Percentiles rank a stretch among this genome's conserved stretches.
phyloP scores from a whole-genome alignment of 768 basidiomycete genomes.

The Tricholoma terreum region DNA sequence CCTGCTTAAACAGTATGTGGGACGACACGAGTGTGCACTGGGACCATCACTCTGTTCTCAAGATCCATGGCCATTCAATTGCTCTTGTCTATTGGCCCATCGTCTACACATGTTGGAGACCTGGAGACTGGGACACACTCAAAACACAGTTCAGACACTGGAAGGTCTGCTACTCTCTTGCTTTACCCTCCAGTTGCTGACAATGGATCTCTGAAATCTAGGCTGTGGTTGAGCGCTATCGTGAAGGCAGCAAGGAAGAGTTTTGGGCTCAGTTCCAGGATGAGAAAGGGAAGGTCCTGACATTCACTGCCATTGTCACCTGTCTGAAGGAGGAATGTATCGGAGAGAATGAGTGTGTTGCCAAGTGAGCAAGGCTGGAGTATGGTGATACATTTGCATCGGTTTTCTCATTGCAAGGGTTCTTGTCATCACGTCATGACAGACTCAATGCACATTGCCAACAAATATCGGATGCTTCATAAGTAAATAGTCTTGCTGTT shows the following conservation, averaged over 20 bases:
- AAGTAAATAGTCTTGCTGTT: too few relatives aligned
- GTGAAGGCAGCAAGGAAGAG: neutral
- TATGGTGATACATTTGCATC: neutral
- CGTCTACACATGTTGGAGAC: neutral
- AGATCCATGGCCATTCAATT: neutral
- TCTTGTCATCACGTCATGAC: neutral
- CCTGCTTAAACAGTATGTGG: too few relatives aligned
- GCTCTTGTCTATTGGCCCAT: neutral
- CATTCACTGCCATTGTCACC: neutral
- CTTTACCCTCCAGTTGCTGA: neutral
- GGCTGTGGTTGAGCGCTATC: neutral
- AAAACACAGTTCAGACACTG: neutral
- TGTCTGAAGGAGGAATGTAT: neutral
- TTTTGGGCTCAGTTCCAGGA: too few relatives aligned
- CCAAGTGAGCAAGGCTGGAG: neutral
- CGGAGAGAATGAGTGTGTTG: neutral
- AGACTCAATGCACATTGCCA: neutral
- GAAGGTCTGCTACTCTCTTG: neutral
- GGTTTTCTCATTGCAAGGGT: neutral
- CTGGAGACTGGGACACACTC: too few relatives aligned
- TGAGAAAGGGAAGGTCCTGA: neutral
- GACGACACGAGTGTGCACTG: neutral
- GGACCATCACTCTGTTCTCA: neutral
- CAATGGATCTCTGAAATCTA: neutral
- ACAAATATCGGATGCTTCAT: neutral